phyloP scores from a whole-genome alignment of 306 rosid genomes.

The Corylus americana region DNA sequence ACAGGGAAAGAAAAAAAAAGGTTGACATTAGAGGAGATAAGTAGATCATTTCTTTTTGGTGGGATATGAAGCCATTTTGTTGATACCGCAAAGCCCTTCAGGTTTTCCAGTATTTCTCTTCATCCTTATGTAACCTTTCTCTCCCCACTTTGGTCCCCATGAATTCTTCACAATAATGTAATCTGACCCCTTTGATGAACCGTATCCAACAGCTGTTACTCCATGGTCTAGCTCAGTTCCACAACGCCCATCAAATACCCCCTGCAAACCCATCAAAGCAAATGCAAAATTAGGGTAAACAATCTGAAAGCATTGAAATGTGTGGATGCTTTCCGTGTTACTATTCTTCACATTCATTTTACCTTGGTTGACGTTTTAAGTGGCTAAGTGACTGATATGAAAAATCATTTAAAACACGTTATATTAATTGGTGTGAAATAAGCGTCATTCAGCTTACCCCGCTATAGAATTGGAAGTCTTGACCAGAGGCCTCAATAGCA shows the following conservation, averaged over 20 bases:
- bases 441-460: constrained; percentile 49
- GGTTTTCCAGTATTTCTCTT: constrained; percentile 72
- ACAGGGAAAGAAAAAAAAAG: not conserved
- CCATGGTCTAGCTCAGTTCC: constrained; percentile 89
- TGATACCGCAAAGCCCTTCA: constrained; percentile 79
- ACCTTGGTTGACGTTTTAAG: too few species aligned
- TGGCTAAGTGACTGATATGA: too few species aligned
- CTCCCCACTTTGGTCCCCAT: constrained; percentile 96
- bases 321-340: not conserved
- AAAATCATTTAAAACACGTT: too few species aligned
- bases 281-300: not conserved
- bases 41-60: constrained; percentile 55
- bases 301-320: not conserved
- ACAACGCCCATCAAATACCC: constrained; percentile 78
- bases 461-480: constrained; percentile 89
- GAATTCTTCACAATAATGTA: constrained; percentile 88
- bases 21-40: not conserved
- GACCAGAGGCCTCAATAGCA: constrained; percentile 80
- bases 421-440: too few species aligned
- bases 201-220: constrained; percentile 89
- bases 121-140: constrained; percentile 86
- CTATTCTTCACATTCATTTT: too few species aligned
- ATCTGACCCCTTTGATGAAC: constrained; percentile 63
- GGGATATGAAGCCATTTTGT: constrained; percentile 93
- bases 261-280: constrained; percentile 36